Evolutionary conservation across 1,139 yeast genomes (phyloP), one percentile per base, ranked within the genome.

Genomic region (Blastobotrys illinoisensis): DNA sequence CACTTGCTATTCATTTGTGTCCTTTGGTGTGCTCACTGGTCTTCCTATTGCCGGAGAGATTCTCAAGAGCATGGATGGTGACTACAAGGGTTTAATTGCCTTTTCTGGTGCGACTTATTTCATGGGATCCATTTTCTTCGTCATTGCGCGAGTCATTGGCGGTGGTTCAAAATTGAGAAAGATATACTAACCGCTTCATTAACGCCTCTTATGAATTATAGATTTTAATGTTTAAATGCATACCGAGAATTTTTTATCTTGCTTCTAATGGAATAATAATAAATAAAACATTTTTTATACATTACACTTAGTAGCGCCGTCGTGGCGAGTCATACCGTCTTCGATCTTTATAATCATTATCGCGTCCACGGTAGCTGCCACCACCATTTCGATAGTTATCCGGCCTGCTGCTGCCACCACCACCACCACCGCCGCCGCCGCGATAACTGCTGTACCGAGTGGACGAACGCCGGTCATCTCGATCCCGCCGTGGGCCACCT

Each of bases 1-100:
- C 0, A 83, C 88, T 0, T 77, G 85, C 68, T 85, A 85, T 66
- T 82, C 82, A 62, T 73, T 82, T 46, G 82, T 83, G 48, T 79
- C 87, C 9, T 79, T 84, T 62, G 81, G 81, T 44, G 79, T 81
- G 5, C 70, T 85, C 48, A 74, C 78, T 0, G 77, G 81, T 1
- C 71, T 79, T 57, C 85, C 85, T 26, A 71, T 80, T 46, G 78
- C 81, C 2, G 83, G 84, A 47, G 81, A 80, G 3, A 74, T 79
- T 20, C 54, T 60, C 47, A 54, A 55, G 50, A 49, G 59, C 51
- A 61, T 63, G 49, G 48, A 56, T 48, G 66, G 64, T 26, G 60
- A 62, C 47, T 70, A 63, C 56, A 50, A 59, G 26, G 72, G 72
- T 3, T 59, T 70, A 46, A 66, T 70, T 21, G 51, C 67, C 5